Evolutionary conservation across 352 stramenopile genomes (phyloP).

Genomic region (Globisporangium parvum): DNA sequence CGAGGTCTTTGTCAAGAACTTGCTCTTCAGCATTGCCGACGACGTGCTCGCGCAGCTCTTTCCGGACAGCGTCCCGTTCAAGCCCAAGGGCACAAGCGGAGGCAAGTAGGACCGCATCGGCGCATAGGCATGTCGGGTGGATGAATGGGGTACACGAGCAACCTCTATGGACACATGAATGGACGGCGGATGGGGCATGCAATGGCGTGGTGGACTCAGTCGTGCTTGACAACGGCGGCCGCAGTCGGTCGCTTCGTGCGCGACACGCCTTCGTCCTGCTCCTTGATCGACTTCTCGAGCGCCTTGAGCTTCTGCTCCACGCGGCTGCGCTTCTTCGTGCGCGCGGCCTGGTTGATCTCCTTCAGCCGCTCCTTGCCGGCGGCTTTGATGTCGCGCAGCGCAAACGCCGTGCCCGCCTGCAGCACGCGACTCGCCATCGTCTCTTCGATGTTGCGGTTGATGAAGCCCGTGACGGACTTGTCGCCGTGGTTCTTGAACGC

Average conservation of each 20-base stretch:
- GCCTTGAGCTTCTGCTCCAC: constrained; percentile 76
- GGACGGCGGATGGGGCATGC: too few species aligned
- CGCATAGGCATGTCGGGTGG: too few species aligned
- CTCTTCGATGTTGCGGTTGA: constrained; percentile 87
- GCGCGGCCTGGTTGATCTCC: constrained; percentile 75
- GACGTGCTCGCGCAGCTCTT: constrained; percentile 76
- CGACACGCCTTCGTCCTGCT: constrained; percentile 59
- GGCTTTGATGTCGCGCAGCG: constrained; percentile 57
- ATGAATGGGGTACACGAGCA: neutral
- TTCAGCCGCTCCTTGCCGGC: constrained; percentile 79
- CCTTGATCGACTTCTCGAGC: constrained; percentile 74
- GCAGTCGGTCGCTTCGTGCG: constrained; percentile 38
- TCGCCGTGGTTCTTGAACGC: constrained; percentile 72
- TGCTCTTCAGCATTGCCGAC: constrained; percentile 75
- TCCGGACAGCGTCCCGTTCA: constrained; percentile 49
- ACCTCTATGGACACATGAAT: too few species aligned
- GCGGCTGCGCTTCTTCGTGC: constrained; percentile 83
- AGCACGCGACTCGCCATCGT: constrained; percentile 82
- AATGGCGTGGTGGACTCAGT: neutral
- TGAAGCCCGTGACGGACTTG: constrained; percentile 74
- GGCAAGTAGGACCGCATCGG: neutral
- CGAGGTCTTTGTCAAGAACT: constrained; percentile 84
- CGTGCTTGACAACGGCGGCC: constrained; percentile 26
- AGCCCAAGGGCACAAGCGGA: constrained; percentile 22
- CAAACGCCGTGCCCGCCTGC: constrained; percentile 54